Base-by-base conservation (phyloP, 1,284 basidiomycete genomes). In the Cystobasidium sp. region DNA sequence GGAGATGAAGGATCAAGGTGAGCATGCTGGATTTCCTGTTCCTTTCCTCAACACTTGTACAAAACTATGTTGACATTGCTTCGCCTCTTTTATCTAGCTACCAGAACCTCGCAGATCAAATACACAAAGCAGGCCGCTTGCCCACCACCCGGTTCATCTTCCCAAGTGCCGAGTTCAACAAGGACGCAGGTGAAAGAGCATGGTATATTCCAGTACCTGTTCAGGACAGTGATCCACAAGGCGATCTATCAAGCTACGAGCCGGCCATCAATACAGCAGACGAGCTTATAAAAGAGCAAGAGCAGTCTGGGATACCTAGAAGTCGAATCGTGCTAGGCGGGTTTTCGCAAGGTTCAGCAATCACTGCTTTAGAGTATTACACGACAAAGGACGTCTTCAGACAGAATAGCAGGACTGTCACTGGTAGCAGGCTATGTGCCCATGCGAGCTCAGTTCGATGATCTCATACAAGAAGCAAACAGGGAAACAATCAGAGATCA, bases 1-100 rank as follows among this genome's bases (percentile, higher is more conserved):
- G 70, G 70, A 20, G 70, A 73, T 44, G 70, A 73, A 22, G 70
- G 70, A 1, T 65, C 70, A n/a, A 73, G 64, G 70, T 73, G 43
- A 41, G 58, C 20, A 7, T 22, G 16, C 6, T 24, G 39, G 6
- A 41, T 61, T 31, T 22, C 7, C 12, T 14, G 2, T 8, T 6
- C 18, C 3, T 18, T 37, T 6, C 14, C 59, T 8, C 3, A 31
- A 20, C 39, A 51, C 16, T 20, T 49, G n/a, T 46, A 52, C 46
- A 7, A 14, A 44, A 47, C 31, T 61, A 14, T 3, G 16, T 24
- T 8, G 4, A 14, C 14, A n/a, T 46, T 49, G 14, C 47, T 51
- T 47, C 31, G 43, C 7, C 7, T 37, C 9, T 24, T 39, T 1
- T 22, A 18, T 47, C 6, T 24, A 62, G 70, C 70, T 73, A 65